phyloP scores from a whole-genome alignment of 164 flowering plant genomes.

The Annona cherimola region DNA sequence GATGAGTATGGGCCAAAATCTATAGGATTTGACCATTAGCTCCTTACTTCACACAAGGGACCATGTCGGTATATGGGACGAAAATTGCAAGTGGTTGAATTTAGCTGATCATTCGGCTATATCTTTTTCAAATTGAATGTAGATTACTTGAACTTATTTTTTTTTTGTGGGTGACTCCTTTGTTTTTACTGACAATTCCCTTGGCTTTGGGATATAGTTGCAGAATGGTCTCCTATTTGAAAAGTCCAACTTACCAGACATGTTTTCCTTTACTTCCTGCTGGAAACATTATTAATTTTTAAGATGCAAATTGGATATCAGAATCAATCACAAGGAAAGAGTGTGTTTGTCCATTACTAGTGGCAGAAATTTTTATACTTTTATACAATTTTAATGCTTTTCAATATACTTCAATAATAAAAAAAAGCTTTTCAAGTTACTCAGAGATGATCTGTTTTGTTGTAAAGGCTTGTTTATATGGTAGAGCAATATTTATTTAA shows the following conservation, averaged over 20 bases:
- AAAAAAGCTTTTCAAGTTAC: background rate
- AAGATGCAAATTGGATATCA: background rate
- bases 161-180: background rate
- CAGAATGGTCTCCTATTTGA: background rate
- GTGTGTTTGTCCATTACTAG: background rate
- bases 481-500: too few relatives aligned
- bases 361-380: background rate
- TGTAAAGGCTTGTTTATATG: too few relatives aligned
- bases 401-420: too few relatives aligned
- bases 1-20: too few relatives aligned
- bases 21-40: too few relatives aligned
- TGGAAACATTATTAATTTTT: background rate
- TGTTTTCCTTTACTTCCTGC: background rate
- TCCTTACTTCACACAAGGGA: background rate
- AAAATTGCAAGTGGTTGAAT: background rate
- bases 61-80: background rate
- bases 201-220: background rate
- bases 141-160: background rate
- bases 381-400: background rate
- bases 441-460: too few relatives aligned
- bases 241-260: background rate
- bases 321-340: background rate
- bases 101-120: background rate
- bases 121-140: too few relatives aligned
- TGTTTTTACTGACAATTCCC: background rate